A percentile compares a stretch with the other conserved stretches of the same genome.
phyloP scores from a whole-genome alignment of 495 filamentous ascomycete genomes.

The Daldinia childiae region DNA sequence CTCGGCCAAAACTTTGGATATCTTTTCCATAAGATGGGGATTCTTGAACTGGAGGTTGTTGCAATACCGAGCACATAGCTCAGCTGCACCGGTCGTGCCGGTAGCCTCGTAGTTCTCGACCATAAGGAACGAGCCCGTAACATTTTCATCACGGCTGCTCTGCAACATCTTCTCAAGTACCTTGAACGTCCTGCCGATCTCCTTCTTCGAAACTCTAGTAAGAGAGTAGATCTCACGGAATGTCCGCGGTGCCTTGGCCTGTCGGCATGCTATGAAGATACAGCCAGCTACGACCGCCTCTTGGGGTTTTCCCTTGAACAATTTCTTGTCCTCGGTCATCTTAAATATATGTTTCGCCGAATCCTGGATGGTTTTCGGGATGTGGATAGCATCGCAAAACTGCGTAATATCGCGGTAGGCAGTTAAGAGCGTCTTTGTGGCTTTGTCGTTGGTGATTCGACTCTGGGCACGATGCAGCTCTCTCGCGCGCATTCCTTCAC shows the following conservation, averaged over 20 bases:
- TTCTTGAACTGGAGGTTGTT: constrained; percentile 74
- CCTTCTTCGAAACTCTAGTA: constrained; percentile 95
- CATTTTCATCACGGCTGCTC: constrained; percentile 54
- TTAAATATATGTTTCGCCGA: constrained; percentile 95
- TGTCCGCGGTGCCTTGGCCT: constrained; percentile 83
- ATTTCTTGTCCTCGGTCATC: constrained; percentile 86
- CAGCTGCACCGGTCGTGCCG: constrained; percentile 80
- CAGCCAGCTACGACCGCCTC: constrained; percentile 94
- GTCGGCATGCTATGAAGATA: constrained; percentile 96
- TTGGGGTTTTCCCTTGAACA: constrained; percentile 93
- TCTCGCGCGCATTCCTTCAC: constrained; percentile 72
- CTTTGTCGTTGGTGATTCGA: constrained; percentile 85
- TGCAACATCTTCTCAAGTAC: constrained; percentile 85
- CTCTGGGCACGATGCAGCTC: constrained; percentile 90
- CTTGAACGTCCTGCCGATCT: constrained; percentile 97
- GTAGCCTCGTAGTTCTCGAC: constrained; percentile 74
- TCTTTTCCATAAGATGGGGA: constrained; percentile 70
- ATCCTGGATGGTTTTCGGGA: constrained; percentile 80
- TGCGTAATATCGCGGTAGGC: constrained; percentile 88
- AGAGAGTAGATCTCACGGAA: constrained; percentile 92
- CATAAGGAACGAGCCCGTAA: constrained; percentile 42
- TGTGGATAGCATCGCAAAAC: constrained; percentile 84
- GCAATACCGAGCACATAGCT: constrained; percentile 90
- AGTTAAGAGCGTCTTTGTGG: constrained; percentile 73
- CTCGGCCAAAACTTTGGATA: constrained; percentile 78